These are phyloP conservation scores for Eutypella sp. DNA, from an alignment of 2,329 filamentous ascomycete genomes.

Conservation along the genomic window DNA sequence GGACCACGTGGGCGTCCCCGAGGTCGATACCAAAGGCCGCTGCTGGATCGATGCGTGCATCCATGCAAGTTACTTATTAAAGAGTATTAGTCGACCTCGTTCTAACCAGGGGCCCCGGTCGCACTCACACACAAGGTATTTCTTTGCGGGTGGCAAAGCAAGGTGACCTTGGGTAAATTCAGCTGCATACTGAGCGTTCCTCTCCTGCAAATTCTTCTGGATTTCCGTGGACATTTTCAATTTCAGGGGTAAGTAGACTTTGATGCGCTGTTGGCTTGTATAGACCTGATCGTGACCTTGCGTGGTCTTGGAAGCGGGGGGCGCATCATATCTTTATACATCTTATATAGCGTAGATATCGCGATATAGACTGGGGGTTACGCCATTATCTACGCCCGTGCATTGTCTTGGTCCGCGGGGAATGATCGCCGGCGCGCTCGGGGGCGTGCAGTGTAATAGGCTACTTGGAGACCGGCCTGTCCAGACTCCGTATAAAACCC, in stretches of 20 bases:
- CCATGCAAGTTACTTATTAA: slow-evolving; percentile 69
- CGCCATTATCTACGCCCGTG: no score
- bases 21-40: slow-evolving; percentile 65
- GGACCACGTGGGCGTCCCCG: slow-evolving; percentile 74
- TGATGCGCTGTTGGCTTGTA: background rate
- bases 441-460: no score
- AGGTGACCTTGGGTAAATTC: slow-evolving; percentile 63
- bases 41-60: slow-evolving; percentile 66
- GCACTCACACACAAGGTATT: slow-evolving; percentile 56
- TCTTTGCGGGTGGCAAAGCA: slow-evolving; percentile 63
- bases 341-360: no score
- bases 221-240: slow-evolving; percentile 32
- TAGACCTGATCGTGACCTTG: no score
- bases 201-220: slow-evolving; percentile 50
- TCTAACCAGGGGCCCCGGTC: slow-evolving; percentile 7
- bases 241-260: no score
- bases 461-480: no score
- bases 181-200: slow-evolving; percentile 53
- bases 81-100: background rate
- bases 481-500: no score
- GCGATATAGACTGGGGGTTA: no score
- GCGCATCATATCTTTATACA: no score
- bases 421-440: no score
- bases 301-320: no score
- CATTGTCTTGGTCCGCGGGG: no score